Base-by-base conservation (phyloP, 768 basidiomycete species). In the Galerina sulciceps region DNA sequence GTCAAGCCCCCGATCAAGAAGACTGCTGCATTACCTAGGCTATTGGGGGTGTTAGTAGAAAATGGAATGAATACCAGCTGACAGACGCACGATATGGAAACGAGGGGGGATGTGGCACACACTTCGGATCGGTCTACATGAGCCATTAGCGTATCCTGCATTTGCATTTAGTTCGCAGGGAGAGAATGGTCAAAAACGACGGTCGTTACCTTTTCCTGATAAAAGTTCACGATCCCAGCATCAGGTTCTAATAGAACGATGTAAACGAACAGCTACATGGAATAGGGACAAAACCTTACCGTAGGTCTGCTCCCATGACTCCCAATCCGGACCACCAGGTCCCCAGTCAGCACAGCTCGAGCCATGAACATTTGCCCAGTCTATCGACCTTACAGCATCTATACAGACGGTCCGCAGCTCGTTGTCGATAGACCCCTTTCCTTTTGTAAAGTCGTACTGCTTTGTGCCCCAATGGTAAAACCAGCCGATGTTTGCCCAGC, bases 111-210 rank as follows among this genome's bases (percentile, higher is more conserved):
- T 4, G 93, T 93, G 2, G 93, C 87, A 65, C 95, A 96, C 9
- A 96, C 82, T 75, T 99, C 96, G 18, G 96, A 94, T 17, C 93
- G 90, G 72, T 99, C 96, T n/a, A 97, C 93, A 71, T 99, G 96
- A 0, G 86, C 96, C 90, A 98, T 98, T 17, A 99, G 84, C 0
- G 94, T 93, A 62, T 99, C 95, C 84, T 88, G 59, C n/a, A 53
- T 55, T 49, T 31, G 26, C 26, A 8, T 4, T 13, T 45, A 26
- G 55, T 49, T 17, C 51, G 40, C 35, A 47, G 17, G 53, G 35
- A 22, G 8, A 14, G 35, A 14, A 22, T n/a, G n/a, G n/a, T n/a
- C 15, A 57, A 40, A 51, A 31, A 23, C n/a, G 18, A 1, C 6
- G 10, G 10, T 20, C 8, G 17, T 9, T 34, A 84, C 87, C 73